A percentile compares a stretch with the other conserved stretches of the same genome.
Conservation (phyloP, 345 rosid genomes). For the Lepidium aucheri region DNA sequence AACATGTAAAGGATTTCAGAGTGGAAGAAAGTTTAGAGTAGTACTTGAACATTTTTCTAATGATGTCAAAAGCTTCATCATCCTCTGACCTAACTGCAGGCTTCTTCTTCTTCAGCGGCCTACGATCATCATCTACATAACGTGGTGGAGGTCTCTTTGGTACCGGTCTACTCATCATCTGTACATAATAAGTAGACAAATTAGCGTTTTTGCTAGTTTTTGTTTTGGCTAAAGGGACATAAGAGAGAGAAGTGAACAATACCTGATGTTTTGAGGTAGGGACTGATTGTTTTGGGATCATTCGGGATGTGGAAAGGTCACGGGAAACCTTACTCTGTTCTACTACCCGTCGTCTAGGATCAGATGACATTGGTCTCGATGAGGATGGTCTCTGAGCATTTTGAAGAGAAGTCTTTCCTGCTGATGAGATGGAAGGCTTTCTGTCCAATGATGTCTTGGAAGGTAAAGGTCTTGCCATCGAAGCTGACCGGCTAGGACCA, state of each 20-base stretch:
- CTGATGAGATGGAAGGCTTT: constrained; percentile 29
- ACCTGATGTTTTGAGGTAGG: constrained; percentile 48
- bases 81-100: constrained; percentile 35
- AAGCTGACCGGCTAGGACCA: constrained; percentile 49
- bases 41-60: constrained; percentile 60
- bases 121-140: constrained; percentile 29
- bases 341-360: constrained; percentile 33
- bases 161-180: constrained; percentile 42
- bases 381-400: constrained; percentile 33
- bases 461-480: constrained; percentile 33
- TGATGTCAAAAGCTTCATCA: constrained; percentile 36
- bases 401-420: constrained; percentile 30
- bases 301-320: constrained; percentile 32
- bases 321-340: constrained; percentile 43
- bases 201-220: not conserved
- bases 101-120: constrained; percentile 53
- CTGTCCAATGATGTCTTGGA: constrained; percentile 35
- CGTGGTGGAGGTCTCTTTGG: constrained; percentile 35
- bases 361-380: constrained; percentile 39
- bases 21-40: not conserved
- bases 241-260: not conserved
- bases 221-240: not conserved
- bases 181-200: not conserved
- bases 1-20: not conserved
- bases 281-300: constrained; percentile 35